phyloP scores from a whole-genome alignment of 1,139 yeast species.

The Candida sanyaensis region DNA sequence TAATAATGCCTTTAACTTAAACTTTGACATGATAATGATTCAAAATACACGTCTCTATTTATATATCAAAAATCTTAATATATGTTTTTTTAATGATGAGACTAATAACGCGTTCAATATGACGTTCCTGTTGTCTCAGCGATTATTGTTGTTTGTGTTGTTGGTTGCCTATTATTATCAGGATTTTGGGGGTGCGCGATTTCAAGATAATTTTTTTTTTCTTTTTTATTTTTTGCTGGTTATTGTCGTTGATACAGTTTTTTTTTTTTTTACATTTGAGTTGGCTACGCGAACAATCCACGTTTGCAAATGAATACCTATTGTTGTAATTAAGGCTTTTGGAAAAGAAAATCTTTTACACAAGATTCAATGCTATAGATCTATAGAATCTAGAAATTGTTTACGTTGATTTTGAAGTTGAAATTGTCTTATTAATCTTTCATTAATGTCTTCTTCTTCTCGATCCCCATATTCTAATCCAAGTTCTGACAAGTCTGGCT shows the following conservation, averaged over 20 bases:
- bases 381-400: constrained; percentile 10
- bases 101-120: no score
- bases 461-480: constrained; percentile 3
- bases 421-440: constrained; percentile 8
- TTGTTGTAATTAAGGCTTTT: no score
- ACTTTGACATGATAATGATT: constrained; percentile 22
- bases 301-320: no score
- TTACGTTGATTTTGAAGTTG: constrained; percentile 7
- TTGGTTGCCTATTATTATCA: no score
- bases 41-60: neutral
- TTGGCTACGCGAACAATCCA: no score
- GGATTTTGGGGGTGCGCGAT: no score
- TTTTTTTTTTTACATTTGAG: neutral
- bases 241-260: neutral
- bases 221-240: neutral
- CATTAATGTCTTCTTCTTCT: constrained; percentile 10
- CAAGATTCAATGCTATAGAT: neutral
- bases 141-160: neutral
- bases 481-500: constrained; percentile 18
- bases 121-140: no score
- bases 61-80: no score
- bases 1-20: constrained; percentile 42
- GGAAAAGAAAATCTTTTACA: neutral
- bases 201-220: no score
- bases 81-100: no score